These are phyloP conservation scores for Lactarius quietus DNA, from an alignment of 768 basidiomycete species.

Conservation along the genomic window DNA sequence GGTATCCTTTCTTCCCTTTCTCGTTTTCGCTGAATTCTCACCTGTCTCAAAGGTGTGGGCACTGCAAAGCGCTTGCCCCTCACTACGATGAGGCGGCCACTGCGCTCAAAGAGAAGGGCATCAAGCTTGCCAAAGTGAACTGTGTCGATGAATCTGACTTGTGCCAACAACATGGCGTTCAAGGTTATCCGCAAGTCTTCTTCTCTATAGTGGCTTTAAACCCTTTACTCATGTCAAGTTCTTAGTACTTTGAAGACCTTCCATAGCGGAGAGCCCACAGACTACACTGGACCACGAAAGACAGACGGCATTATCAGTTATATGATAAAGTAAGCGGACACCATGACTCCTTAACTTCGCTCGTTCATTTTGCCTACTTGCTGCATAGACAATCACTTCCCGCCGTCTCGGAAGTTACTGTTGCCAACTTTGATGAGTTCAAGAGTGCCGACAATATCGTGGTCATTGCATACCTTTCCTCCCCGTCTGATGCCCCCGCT, in stretches of 20 bases:
- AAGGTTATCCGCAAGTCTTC: slow-evolving; percentile 85
- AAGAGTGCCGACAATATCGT: slow-evolving; percentile 87
- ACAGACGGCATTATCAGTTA: slow-evolving; percentile 95
- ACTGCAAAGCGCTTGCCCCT: slow-evolving; percentile 93
- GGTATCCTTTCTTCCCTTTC: slow-evolving; percentile 40
- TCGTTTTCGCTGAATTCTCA: neutral
- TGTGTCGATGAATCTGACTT: slow-evolving; percentile 93
- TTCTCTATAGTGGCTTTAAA: neutral
- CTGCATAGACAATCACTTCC: slow-evolving; percentile 81
- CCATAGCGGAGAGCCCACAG: slow-evolving; percentile 72
- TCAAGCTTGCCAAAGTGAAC: slow-evolving; percentile 95
- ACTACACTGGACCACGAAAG: slow-evolving; percentile 88
- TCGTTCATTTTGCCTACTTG: slow-evolving; percentile 18
- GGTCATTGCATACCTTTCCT: slow-evolving; percentile 76
- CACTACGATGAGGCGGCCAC: slow-evolving; percentile 95
- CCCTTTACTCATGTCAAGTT: neutral
- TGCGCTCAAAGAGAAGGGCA: slow-evolving; percentile 80
- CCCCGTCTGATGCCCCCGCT: slow-evolving; percentile 65
- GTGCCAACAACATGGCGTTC: slow-evolving; percentile 82
- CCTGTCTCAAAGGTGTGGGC: slow-evolving; percentile 68
- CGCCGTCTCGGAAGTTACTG: slow-evolving; percentile 81
- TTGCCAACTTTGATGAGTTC: slow-evolving; percentile 79
- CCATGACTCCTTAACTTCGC: neutral
- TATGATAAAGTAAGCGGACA: slow-evolving; percentile 79
- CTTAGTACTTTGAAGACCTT: slow-evolving; percentile 86